Percentiles rank a stretch among this genome's conserved stretches.
phyloP scores from a whole-genome alignment of 2,329 filamentous ascomycete species.

The Alternaria triticina region DNA sequence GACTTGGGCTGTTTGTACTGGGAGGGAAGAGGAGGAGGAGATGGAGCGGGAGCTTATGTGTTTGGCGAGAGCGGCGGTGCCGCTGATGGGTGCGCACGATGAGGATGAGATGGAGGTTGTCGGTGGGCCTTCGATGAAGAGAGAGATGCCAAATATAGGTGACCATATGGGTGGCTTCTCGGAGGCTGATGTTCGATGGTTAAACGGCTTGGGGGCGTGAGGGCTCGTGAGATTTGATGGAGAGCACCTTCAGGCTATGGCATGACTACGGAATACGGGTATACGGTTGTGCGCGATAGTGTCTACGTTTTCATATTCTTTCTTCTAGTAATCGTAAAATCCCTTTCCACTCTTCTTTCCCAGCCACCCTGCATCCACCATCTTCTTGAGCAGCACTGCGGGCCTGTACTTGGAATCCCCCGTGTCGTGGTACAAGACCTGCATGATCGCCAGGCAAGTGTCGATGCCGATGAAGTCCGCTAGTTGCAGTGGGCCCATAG shows the following conservation, averaged over 20 bases:
- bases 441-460: constrained; percentile 97
- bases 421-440: constrained; percentile 87
- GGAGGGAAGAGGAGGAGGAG: background rate
- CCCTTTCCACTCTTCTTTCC: constrained; percentile 98
- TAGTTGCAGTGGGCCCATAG: constrained; percentile 92
- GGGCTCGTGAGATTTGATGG: background rate
- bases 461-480: constrained; percentile 98
- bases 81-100: background rate
- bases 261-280: background rate
- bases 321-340: constrained; percentile 77
- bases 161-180: background rate
- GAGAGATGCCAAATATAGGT: background rate
- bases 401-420: constrained; percentile 96
- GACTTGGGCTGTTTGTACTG: background rate
- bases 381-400: constrained; percentile 84
- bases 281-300: no score
- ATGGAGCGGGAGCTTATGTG: background rate
- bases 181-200: background rate
- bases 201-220: background rate
- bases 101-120: background rate
- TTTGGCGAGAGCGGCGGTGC: background rate
- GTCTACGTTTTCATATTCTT: background rate
- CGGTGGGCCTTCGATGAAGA: background rate
- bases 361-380: constrained; percentile 97
- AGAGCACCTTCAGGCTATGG: background rate